Evolutionary conservation across 1,284 basidiomycete species (phyloP).

Genomic region (Leucoagaricus sp.): DNA sequence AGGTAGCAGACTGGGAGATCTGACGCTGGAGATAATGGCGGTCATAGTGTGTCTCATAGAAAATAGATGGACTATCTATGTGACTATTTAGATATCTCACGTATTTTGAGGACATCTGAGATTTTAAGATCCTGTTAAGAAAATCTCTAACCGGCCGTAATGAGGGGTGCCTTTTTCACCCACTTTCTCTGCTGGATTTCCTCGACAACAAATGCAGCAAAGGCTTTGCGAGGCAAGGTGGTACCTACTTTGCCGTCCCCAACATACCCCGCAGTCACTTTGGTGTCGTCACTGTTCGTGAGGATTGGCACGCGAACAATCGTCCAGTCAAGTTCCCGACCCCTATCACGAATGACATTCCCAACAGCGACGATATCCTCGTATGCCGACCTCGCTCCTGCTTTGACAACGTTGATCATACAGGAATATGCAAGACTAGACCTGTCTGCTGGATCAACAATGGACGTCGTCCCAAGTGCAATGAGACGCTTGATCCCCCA

Average conservation of each 20-base stretch:
- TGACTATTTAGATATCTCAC: too few species aligned
- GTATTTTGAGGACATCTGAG: too few species aligned
- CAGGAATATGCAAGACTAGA: slow-evolving; percentile 48
- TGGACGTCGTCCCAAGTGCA: slow-evolving; percentile 64
- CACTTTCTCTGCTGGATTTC: slow-evolving; percentile 59
- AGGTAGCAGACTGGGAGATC: slow-evolving; percentile 39
- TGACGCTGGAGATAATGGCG: slow-evolving; percentile 15
- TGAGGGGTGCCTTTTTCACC: slow-evolving; percentile 40
- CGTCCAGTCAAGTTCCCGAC: slow-evolving; percentile 61
- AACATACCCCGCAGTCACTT: slow-evolving; percentile 58
- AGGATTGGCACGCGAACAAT: slow-evolving; percentile 64
- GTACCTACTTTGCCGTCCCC: slow-evolving; percentile 58
- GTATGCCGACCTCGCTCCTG: slow-evolving; percentile 38
- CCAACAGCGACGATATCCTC: slow-evolving; percentile 52
- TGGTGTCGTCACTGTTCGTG: slow-evolving; percentile 45
- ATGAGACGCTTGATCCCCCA: slow-evolving; percentile 58
- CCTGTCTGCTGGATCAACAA: slow-evolving; percentile 59
- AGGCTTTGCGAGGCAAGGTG: slow-evolving; percentile 52
- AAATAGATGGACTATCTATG: neutral
- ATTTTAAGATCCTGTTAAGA: too few species aligned
- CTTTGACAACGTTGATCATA: slow-evolving; percentile 40
- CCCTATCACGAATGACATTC: slow-evolving; percentile 48
- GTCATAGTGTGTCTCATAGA: neutral
- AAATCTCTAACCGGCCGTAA: slow-evolving; percentile 32
- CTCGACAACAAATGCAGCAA: slow-evolving; percentile 56